phyloP scores from a whole-genome alignment of 768 basidiomycete genomes.

The Termitomyces sp. region DNA sequence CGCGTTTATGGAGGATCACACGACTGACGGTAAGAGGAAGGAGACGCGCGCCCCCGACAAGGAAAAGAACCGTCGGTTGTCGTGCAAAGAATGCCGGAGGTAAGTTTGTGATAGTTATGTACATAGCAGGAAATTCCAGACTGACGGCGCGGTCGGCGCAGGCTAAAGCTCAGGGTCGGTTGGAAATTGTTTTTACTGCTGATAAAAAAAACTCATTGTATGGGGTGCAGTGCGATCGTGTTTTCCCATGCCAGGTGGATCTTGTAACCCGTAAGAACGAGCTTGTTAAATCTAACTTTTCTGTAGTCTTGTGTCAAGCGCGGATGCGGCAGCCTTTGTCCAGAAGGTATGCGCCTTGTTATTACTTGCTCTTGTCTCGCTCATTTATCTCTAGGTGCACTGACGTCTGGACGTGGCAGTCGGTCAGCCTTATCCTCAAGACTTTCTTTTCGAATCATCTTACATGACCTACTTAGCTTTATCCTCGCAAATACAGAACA shows the following conservation, averaged over 20 bases:
- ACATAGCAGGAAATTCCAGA: neutral
- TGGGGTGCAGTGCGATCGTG: slow-evolving; percentile 49
- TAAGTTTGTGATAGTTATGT: slow-evolving; percentile 11
- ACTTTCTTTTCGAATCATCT: slow-evolving; percentile 6
- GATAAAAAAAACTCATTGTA: neutral
- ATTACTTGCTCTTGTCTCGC: slow-evolving; percentile 6
- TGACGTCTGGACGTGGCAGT: slow-evolving; percentile 61
- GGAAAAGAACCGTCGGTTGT: slow-evolving; percentile 39
- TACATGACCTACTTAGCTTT: slow-evolving; percentile 33
- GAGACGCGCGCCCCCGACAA: slow-evolving; percentile 28
- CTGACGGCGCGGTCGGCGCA: slow-evolving; percentile 12
- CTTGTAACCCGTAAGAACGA: neutral
- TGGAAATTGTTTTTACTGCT: neutral
- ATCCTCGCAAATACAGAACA: slow-evolving; percentile 67
- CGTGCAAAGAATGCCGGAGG: slow-evolving; percentile 51
- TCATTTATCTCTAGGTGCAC: slow-evolving; percentile 33
- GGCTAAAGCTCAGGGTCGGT: slow-evolving; percentile 45
- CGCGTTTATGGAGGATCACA: neutral
- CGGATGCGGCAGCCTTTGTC: slow-evolving; percentile 59
- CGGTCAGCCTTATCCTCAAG: slow-evolving; percentile 33
- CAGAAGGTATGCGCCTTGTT: slow-evolving; percentile 38
- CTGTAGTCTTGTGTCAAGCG: slow-evolving; percentile 57
- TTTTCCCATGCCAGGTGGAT: slow-evolving; percentile 55
- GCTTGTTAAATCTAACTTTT: slow-evolving; percentile 14
- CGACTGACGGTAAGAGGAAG: slow-evolving; percentile 4